Evolutionary conservation across 345 rosid genomes (phyloP).

Genomic region (Lepidium aucheri): DNA sequence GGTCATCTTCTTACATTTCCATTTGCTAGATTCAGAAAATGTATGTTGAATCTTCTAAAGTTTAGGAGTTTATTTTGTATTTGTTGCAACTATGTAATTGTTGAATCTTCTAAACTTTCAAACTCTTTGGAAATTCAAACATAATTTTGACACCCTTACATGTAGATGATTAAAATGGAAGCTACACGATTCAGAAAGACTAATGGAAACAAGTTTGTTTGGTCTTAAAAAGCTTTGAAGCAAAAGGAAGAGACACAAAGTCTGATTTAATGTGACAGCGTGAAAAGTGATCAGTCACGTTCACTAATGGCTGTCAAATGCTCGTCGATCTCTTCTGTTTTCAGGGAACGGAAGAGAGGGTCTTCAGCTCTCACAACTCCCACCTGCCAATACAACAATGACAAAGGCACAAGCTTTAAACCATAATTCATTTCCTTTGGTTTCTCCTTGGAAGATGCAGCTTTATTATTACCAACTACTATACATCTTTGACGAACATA

Average conservation of each 20-base stretch:
- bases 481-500: background rate
- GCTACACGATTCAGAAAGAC: background rate
- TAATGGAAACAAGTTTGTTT: constrained; percentile 7
- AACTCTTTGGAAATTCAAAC: background rate
- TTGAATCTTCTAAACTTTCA: background rate
- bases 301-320: constrained; percentile 79
- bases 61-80: background rate
- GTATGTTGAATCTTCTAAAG: background rate
- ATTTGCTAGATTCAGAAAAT: background rate
- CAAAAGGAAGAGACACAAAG: constrained; percentile 2
- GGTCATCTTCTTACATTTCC: background rate
- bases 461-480: background rate
- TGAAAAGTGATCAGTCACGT: constrained; percentile 43
- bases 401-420: background rate
- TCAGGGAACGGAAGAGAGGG: constrained; percentile 46
- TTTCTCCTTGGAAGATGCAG: background rate
- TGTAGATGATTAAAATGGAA: background rate
- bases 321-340: constrained; percentile 68
- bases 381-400: constrained; percentile 35
- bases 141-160: background rate
- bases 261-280: background rate
- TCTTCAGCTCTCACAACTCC: constrained; percentile 68
- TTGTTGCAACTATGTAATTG: background rate
- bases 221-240: background rate
- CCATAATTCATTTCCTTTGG: background rate